Base-by-base conservation (phyloP, 1,139 yeast species). In the Pichia sp. region DNA sequence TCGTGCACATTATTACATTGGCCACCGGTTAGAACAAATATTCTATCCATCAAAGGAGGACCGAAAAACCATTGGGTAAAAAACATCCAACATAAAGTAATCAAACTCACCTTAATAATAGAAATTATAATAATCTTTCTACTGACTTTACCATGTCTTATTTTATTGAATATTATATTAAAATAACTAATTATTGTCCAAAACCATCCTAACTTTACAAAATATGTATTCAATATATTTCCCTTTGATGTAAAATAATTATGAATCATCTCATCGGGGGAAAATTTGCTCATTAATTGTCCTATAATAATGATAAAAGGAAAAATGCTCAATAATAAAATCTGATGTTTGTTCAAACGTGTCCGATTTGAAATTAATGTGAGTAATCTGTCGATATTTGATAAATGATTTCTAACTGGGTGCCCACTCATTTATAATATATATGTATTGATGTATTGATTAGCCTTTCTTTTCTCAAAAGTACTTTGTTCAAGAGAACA, bases 1-100 rank as follows among this genome's bases (percentile, higher is more conserved):
- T 52, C 54, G 2, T 59, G 54, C 9, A 68, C 57, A 41, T 56
- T 55, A n/a, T 66, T 64, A 62, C 98, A 92, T 46, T 69, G 68
- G 0, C 98, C 98, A 1, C 98, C 98, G 0, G 96, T 87, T 53
- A 68, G 66, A 2, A 84, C 59, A 61, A 92, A 94, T 1, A 90
- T 73, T 48, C 81, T 69, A 66, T 92, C 98, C 96, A 92, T 92
- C 7, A 92, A 65, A 0, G 98, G 97, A 40, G 80, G 65, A 0
- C 96, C 96, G 61, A 85, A 81, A 61, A 80, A 83, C 95, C 96
- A 86, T 63, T 87, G 96, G 2, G 95, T 79, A 65, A 84, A 87
- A n/a, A 85, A 59, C 31, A 76, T 57, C 96, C 96, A 88, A 86
- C 94, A 85, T 0, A 70, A 8, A 0, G 95, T 84, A n/a, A 81